Percentiles rank a stretch among this genome's conserved stretches.
These are phyloP conservation scores for Yamadazyma sp. DNA, from an alignment of 805 yeast species.

Conservation along the genomic window DNA sequence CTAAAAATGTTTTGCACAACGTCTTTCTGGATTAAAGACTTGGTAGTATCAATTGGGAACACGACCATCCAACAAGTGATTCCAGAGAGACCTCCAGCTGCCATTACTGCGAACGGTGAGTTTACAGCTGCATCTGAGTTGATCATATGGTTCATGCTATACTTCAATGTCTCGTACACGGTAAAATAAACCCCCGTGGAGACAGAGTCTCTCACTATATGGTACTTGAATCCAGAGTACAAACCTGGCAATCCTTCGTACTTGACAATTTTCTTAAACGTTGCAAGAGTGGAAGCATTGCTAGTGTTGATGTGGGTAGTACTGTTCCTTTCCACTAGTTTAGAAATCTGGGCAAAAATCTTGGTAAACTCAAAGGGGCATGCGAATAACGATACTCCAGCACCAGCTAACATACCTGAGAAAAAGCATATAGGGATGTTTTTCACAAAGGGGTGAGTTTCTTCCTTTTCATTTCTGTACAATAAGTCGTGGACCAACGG, in stretches of 20 bases:
- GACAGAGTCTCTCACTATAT: conserved; percentile 63
- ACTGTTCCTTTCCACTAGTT: conserved; percentile 35
- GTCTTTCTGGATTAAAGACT: conserved; percentile 73
- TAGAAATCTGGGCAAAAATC: conserved; percentile 72
- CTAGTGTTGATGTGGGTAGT: conserved; percentile 8
- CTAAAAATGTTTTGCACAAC: conserved; percentile 66
- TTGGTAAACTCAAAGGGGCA: conserved; percentile 88
- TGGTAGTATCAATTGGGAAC: conserved; percentile 80
- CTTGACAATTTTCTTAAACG: conserved; percentile 47
- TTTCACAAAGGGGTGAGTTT: conserved; percentile 41
- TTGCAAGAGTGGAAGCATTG: conserved; percentile 42
- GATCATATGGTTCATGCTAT: conserved; percentile 37
- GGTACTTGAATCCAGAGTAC: conserved; percentile 72
- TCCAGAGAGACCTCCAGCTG: conserved; percentile 83
- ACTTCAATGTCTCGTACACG: conserved; percentile 71
- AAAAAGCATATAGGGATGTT: conserved; percentile 45
- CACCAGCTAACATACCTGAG: conserved; percentile 70
- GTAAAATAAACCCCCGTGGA: conserved; percentile 75
- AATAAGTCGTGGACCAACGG: conserved; percentile 32
- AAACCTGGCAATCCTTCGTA: conserved; percentile 63
- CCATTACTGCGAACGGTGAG: conserved; percentile 31
- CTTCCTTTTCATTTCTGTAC: conserved; percentile 12
- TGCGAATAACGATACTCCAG: conserved; percentile 59
- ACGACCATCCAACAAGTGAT: conserved; percentile 70
- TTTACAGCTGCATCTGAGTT: conserved; percentile 25